Evolutionary conservation across 2,329 filamentous ascomycete species (phyloP), one percentile per base, ranked within the genome.

Genomic region (Aspergillus pseudonomiae): DNA sequence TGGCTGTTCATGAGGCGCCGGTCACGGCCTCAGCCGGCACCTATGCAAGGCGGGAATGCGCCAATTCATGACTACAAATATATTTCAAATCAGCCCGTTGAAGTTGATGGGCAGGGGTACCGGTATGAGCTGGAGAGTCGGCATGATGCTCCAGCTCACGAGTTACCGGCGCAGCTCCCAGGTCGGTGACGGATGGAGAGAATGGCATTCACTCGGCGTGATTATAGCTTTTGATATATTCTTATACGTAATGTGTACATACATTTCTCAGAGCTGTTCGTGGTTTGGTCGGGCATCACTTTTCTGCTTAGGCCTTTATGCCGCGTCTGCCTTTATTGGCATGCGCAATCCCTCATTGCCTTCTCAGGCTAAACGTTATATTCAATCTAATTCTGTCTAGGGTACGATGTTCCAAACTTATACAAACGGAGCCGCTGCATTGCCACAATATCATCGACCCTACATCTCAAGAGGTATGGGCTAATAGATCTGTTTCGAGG

Each of bases 1-100:
- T 62, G 48, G 45, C 21, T 62, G 4, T 39, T 62, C 34, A 32
- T 59, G 52, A 54, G 6, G 32, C 19, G 52, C 19, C 52, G 52
- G 21, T 54, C 52, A 16, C 32, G 30, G 32, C 32, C 52, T 14
- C 52, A 54, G 19, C 32, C 19, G 10, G n/a, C 6, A 6, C 32
- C 52, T 36, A 24, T 36, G 16, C 50, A 53, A 12, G 28, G 21
- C 4, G 50, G 7, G 1, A 24, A 30, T 11, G n/a, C 26, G 16
- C 32, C 52, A 4, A 30, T 30, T 5, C 7, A 32, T 54, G 52
- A 36, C 21, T 54, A 36, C 21, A 54, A 36, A n/a, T 54, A 54
- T 16, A 16, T 54, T 11, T 4, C 9, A 24, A 36, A 5, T 9
- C 30, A 16, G 32, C 52, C 32, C 11, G 52, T n/a, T 16, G 52